Base-by-base conservation (phyloP, 2,329 filamentous ascomycete species). In the Nothophaeocryptopus gaeumannii region DNA sequence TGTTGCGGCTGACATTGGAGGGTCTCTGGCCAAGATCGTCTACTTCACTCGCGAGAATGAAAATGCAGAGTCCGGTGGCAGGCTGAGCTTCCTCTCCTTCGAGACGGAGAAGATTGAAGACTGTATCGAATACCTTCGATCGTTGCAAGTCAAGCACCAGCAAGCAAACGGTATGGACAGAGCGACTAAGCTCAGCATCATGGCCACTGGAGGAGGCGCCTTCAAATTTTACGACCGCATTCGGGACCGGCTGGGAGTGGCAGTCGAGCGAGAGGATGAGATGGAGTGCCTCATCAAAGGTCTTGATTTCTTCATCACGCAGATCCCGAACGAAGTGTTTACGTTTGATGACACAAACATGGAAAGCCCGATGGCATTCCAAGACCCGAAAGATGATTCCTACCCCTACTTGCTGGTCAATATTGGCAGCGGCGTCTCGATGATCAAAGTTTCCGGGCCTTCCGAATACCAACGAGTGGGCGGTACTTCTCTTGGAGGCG, bases 371-470 rank as follows among this genome's bases (percentile, higher is more conserved):
- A 95, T 96, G 87, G 81, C 88, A 64, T 97, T 96, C 67, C 82
- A 89, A 64, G 82, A 85, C 53, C 83, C 89, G 1, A 77, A 78
- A 38, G 77, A 83, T n/a, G 84, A 92, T 59, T 89, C 96, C 52
- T 97, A 99, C 68, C 93, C 93, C 2, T 99, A 99, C 67, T 83
- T 99, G 37, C 83, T 99, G 29, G 93, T 99, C 64, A 99, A 99
- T 72, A 99, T 99, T 60, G 93, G 93, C 39, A 96, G 91, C 7
- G 93, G 93, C 44, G 93, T 99, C 5, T 93, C 87, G 36, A 95
- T 99, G 81, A 86, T 99, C 71, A 97, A 97, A 68, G 93, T 99
- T 7, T 95, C 88, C 0, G 92, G 91, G 0, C 91, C 90, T 0
- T 82, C 86, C 47, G 81, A 89, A 58, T 96, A 86, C 69, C 80